Percentiles rank a stretch among this genome's conserved stretches.
phyloP scores from a whole-genome alignment of 1,284 basidiomycete species.

The Golubevia sp. region DNA sequence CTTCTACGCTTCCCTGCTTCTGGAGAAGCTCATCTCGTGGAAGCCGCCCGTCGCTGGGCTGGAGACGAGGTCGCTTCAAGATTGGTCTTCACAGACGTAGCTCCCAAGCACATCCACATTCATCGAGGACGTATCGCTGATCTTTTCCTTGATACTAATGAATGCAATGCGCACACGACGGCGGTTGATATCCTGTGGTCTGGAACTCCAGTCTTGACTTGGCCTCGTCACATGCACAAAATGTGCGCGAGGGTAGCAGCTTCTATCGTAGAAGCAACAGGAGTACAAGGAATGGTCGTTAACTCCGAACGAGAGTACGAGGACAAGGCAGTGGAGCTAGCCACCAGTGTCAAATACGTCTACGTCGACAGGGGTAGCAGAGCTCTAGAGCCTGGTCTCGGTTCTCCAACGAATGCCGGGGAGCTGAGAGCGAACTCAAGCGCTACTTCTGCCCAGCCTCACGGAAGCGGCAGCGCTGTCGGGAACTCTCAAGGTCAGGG shows the following conservation, averaged over 20 bases:
- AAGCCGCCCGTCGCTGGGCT: constrained; percentile 67
- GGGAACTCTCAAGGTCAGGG: not conserved
- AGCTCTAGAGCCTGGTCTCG: not conserved
- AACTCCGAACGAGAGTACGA: constrained; percentile 67
- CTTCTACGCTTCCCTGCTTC: constrained; percentile 69
- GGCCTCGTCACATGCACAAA: constrained; percentile 68
- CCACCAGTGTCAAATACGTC: constrained; percentile 62
- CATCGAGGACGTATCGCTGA: constrained; percentile 68
- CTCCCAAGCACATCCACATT: constrained; percentile 68
- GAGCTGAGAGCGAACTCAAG: not conserved
- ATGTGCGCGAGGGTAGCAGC: constrained; percentile 71
- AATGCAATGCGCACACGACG: constrained; percentile 72
- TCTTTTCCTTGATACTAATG: constrained; percentile 70
- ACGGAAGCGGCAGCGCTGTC: not conserved
- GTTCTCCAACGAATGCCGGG: not conserved
- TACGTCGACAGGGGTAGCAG: not conserved
- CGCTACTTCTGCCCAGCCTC: not conserved
- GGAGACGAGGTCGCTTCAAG: constrained; percentile 67
- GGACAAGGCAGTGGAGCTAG: constrained; percentile 67
- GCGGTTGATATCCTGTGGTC: constrained; percentile 71
- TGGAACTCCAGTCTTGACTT: constrained; percentile 70
- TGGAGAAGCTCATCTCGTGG: constrained; percentile 67
- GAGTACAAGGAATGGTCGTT: constrained; percentile 68
- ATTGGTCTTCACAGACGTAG: constrained; percentile 69
- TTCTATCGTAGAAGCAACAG: constrained; percentile 69